Percentiles rank a stretch among this genome's conserved stretches.
Conservation (phyloP, 495 filamentous ascomycete species). For the Tuber calosporum region DNA sequence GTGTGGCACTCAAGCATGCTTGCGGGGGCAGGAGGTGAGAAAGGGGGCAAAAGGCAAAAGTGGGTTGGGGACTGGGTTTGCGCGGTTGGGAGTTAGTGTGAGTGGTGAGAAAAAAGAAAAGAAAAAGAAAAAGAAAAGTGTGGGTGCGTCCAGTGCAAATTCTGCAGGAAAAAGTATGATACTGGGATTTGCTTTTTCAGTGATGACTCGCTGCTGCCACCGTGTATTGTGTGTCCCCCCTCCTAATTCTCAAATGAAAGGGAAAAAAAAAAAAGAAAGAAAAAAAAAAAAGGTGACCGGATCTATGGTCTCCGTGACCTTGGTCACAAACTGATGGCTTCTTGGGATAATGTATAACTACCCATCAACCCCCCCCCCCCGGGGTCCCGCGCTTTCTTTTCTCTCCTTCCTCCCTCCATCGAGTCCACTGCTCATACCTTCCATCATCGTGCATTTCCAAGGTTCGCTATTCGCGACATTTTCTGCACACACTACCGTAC, state of each 20-base stretch:
- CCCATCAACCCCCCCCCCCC: slow-evolving; percentile 21
- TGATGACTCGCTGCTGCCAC: neutral
- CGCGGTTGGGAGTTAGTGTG: too few relatives aligned
- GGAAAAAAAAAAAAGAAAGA: too few relatives aligned
- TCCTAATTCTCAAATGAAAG: too few relatives aligned
- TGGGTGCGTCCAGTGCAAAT: neutral
- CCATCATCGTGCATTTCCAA: slow-evolving; percentile 41
- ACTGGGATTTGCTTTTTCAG: neutral
- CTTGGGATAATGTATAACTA: slow-evolving; percentile 15
- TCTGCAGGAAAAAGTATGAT: neutral
- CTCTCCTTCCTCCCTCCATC: slow-evolving; percentile 11
- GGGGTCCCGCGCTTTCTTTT: slow-evolving; percentile 14
- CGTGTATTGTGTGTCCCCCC: too few relatives aligned
- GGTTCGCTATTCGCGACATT: slow-evolving; percentile 33
- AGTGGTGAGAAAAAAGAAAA: too few relatives aligned
- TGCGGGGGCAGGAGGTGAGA: neutral
- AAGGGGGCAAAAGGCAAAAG: neutral
- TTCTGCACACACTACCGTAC: slow-evolving; percentile 16
- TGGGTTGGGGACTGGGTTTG: neutral
- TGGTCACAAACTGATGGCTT: neutral
- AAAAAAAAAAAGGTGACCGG: too few relatives aligned
- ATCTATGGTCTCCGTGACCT: neutral
- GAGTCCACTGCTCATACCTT: slow-evolving; percentile 26
- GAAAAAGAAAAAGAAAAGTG: too few relatives aligned
- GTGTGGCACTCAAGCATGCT: neutral